Evolutionary conservation across 2,329 filamentous ascomycete species (phyloP), one percentile per base, ranked within the genome.

Genomic region (Colletotrichum aenigma): DNA sequence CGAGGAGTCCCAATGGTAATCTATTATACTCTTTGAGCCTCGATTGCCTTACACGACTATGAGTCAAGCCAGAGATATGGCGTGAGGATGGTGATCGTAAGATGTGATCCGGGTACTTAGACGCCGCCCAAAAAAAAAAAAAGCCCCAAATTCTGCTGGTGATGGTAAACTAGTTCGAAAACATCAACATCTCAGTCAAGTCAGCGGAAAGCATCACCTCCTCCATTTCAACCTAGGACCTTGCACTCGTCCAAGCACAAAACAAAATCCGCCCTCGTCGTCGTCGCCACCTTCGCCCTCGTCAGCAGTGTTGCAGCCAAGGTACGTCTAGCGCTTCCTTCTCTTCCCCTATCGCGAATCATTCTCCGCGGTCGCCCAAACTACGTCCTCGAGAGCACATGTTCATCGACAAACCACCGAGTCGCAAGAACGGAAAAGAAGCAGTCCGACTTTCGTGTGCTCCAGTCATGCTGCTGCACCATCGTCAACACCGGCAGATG

Each of bases 151-250:
- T 4, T 12, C 9, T 0, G 9, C 4, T 5, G 9, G 0, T n/a
- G 18, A 43, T 5, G 9, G 18, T 3, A 48, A 18, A 0, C 38
- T 12, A 0, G 18, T 0, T n/a, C 38, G 0, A n/a, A 12, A 10
- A 0, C 9, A n/a, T 48, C 18, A n/a, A 1, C 18, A 48, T 12
- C 1, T 2, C 0, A 6, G 1, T 12, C 18, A 48, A 4, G 3
- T 3, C 18, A n/a, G 9, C 0, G 38, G 0, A 48, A 48, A 48
- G 18, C 9, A 12, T n/a, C 18, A 12, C 12, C 18, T 1, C 5
- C 3, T 48, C 38, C 8, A n/a, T 6, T 12, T 1, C 0, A 12
- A n/a, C 9, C 18, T 76, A 4, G 80, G 0, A 1, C 12, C 9
- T 18, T 6, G 8, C 15, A 5, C 12, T 8, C 13, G 1, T 58